A percentile compares a stretch with the other conserved stretches of the same genome.
Evolutionary conservation across 176 grass and related monocot species (phyloP).

Genomic region (Oryza meridionalis): DNA sequence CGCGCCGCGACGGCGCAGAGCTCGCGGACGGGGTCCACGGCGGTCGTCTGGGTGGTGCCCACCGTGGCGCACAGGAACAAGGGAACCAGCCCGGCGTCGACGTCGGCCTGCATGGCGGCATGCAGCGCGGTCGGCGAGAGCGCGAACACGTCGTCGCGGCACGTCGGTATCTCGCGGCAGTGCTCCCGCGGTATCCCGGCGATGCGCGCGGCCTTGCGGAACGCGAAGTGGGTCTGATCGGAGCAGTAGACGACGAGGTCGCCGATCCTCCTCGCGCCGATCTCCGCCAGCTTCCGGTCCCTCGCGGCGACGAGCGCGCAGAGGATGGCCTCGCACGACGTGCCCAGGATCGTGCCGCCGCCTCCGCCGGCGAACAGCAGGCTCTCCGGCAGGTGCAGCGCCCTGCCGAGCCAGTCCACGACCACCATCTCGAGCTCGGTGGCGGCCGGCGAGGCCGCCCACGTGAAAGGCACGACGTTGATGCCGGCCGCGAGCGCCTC

Average conservation of each 20-base stretch:
- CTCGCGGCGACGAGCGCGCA: slow-evolving; percentile 54
- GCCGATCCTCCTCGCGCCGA: slow-evolving; percentile 18
- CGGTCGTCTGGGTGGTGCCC: slow-evolving; percentile 56
- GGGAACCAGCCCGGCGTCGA: slow-evolving; percentile 46
- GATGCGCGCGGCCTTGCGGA: slow-evolving; percentile 54
- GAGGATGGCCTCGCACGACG: slow-evolving; percentile 65
- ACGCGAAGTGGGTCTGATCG: slow-evolving; percentile 67
- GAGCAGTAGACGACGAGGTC: slow-evolving; percentile 69
- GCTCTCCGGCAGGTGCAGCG: slow-evolving; percentile 39
- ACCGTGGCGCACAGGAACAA: slow-evolving; percentile 64
- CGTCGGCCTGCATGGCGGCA: slow-evolving; percentile 48
- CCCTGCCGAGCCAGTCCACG: slow-evolving; percentile 64
- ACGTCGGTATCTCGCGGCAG: slow-evolving; percentile 52
- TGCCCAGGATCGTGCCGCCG: slow-evolving; percentile 58
- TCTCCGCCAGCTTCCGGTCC: slow-evolving; percentile 46
- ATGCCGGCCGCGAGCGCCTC: slow-evolving; percentile 39
- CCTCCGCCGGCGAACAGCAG: slow-evolving; percentile 54
- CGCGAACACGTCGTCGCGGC: slow-evolving; percentile 30
- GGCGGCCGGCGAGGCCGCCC: slow-evolving; percentile 59
- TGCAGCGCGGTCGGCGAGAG: slow-evolving; percentile 38
- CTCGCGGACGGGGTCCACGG: slow-evolving; percentile 45
- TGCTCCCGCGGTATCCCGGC: slow-evolving; percentile 52
- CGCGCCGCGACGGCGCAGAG: slow-evolving; percentile 39
- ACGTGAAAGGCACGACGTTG: slow-evolving; percentile 58
- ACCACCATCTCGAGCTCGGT: slow-evolving; percentile 64